Evolutionary conservation across 768 basidiomycete species (phyloP).

Genomic region (Russula brevipes): DNA sequence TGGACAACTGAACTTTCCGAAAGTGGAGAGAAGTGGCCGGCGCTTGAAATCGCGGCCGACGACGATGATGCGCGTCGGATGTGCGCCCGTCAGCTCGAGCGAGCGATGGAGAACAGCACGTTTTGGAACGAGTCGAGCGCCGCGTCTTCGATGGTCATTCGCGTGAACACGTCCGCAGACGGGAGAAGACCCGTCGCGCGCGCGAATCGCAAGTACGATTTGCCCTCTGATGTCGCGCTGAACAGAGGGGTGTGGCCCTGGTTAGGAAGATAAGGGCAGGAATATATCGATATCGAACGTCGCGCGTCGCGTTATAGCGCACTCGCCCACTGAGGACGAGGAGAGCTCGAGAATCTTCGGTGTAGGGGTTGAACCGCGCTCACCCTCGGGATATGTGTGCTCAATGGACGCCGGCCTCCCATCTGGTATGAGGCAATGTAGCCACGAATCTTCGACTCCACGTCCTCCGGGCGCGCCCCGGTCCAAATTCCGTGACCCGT

Average conservation of each 20-base stretch:
- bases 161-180: slow-evolving; percentile 27
- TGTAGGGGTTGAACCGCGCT: slow-evolving; percentile 22
- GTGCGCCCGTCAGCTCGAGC: slow-evolving; percentile 76
- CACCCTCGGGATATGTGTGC: slow-evolving; percentile 76
- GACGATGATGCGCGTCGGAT: slow-evolving; percentile 74
- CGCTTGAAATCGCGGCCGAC: slow-evolving; percentile 92
- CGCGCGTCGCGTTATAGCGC: neutral
- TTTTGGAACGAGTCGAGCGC: slow-evolving; percentile 93
- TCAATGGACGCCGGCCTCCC: slow-evolving; percentile 60
- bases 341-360: slow-evolving; percentile 40
- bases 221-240: slow-evolving; percentile 77
- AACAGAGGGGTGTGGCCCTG: slow-evolving; percentile 77
- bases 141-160: slow-evolving; percentile 72
- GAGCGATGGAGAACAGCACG: slow-evolving; percentile 80
- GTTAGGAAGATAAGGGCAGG: neutral
- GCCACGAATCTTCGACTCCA: slow-evolving; percentile 67
- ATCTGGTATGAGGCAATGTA: slow-evolving; percentile 77
- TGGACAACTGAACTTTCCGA: slow-evolving; percentile 45
- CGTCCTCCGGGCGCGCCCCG: slow-evolving; percentile 48
- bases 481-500: slow-evolving; percentile 92
- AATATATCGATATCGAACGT: too few relatives aligned
- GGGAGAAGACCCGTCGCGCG: slow-evolving; percentile 51
- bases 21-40: slow-evolving; percentile 49
- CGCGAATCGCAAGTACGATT: slow-evolving; percentile 84
- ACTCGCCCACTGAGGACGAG: slow-evolving; percentile 87